These are phyloP conservation scores for Aspergillus novofumigatus DNA, from an alignment of 2,329 filamentous ascomycete genomes.

Conservation along the genomic window DNA sequence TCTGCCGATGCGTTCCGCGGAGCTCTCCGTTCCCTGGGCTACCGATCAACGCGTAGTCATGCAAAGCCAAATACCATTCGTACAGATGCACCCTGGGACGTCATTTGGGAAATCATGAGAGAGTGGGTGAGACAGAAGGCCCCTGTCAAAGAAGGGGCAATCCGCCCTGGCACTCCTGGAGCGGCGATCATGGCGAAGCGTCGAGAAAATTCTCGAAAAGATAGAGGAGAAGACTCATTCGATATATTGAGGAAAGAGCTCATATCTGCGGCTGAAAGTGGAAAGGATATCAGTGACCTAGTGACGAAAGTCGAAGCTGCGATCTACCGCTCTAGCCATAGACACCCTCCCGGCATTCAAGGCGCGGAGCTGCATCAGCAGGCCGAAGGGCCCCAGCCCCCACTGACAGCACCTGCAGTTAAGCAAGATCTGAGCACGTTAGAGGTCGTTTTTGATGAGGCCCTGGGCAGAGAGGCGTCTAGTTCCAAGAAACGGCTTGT, in stretches of 20 bases:
- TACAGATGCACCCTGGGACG: slow-evolving; percentile 85
- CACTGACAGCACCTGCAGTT: slow-evolving; percentile 5
- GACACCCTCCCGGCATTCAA: slow-evolving; percentile 13
- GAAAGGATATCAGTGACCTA: slow-evolving; percentile 35
- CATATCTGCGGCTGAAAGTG: slow-evolving; percentile 28
- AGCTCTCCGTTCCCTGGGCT: slow-evolving; percentile 75
- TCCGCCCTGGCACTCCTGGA: slow-evolving; percentile 67
- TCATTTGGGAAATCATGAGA: slow-evolving; percentile 88
- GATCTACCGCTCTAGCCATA: slow-evolving; percentile 35
- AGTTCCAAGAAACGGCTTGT: slow-evolving; percentile 64
- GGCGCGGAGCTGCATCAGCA: background rate
- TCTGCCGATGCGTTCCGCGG: slow-evolving; percentile 76
- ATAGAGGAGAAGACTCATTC: slow-evolving; percentile 31
- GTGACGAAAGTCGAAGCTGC: slow-evolving; percentile 43
- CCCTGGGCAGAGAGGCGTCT: slow-evolving; percentile 62
- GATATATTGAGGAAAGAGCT: slow-evolving; percentile 35
- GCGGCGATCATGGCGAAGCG: slow-evolving; percentile 60
- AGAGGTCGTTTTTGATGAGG: slow-evolving; percentile 73
- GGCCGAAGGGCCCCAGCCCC: background rate
- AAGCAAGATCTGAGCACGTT: slow-evolving; percentile 40
- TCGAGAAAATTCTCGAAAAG: slow-evolving; percentile 29
- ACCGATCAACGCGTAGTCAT: slow-evolving; percentile 79
- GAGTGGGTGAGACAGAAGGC: slow-evolving; percentile 82
- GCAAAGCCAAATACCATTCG: slow-evolving; percentile 86
- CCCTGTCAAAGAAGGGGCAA: slow-evolving; percentile 68